Conservation (phyloP, 2,329 filamentous ascomycete genomes). For the Epichloe aotearoae region DNA sequence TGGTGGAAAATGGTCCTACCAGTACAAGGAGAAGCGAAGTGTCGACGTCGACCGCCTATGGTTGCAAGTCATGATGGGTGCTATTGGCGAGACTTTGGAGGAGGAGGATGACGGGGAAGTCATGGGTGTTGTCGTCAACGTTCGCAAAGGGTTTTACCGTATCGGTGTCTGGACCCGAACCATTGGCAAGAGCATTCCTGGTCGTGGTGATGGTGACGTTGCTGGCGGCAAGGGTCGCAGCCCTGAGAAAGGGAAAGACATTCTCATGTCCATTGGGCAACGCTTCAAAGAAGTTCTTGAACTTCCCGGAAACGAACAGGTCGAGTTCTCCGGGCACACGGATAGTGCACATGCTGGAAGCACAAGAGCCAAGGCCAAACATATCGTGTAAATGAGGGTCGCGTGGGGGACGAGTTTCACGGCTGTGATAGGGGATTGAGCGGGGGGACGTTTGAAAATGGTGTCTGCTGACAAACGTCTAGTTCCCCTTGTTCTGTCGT, state of each 20-base stretch:
- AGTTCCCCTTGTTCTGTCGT: neutral
- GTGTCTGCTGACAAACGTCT: constrained; percentile 9
- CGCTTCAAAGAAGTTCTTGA: constrained; percentile 89
- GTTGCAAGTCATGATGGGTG: constrained; percentile 92
- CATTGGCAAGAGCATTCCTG: constrained; percentile 70
- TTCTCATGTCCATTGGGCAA: constrained; percentile 71
- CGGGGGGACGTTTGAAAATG: constrained; percentile 11
- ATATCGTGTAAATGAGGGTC: constrained; percentile 49
- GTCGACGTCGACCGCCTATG: constrained; percentile 90
- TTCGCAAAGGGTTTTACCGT: constrained; percentile 95
- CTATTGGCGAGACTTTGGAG: constrained; percentile 96
- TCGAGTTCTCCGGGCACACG: constrained; percentile 95
- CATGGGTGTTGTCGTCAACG: constrained; percentile 98
- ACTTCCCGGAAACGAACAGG: constrained; percentile 58
- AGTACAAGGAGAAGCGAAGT: constrained; percentile 89
- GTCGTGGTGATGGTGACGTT: constrained; percentile 58
- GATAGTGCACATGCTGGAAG: constrained; percentile 88
- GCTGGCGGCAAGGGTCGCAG: constrained; percentile 67
- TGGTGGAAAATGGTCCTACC: constrained; percentile 97
- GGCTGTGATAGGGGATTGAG: neutral
- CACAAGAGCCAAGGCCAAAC: constrained; percentile 92
- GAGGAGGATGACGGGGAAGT: constrained; percentile 94
- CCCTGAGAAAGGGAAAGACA: constrained; percentile 70
- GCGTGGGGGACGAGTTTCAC: neutral
- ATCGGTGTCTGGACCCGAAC: constrained; percentile 96